These are phyloP conservation scores for Nannochloris sp. DNA, from an alignment of 139 green algal species.

Conservation along the genomic window DNA sequence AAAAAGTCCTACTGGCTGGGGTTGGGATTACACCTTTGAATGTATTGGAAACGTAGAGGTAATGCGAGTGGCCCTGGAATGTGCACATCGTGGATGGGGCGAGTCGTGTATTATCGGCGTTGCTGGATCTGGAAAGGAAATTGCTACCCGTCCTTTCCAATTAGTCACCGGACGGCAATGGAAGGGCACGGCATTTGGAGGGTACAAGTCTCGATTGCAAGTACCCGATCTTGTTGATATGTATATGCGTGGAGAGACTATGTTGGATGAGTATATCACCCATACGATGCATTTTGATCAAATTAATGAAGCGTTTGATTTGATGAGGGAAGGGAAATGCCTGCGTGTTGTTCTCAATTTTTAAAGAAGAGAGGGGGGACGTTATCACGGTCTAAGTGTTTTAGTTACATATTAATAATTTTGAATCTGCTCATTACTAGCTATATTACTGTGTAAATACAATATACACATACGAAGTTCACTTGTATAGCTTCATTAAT, in stretches of 20 bases:
- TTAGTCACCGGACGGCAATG: constrained; percentile 85
- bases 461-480: background rate
- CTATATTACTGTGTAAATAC: background rate
- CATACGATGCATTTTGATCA: constrained; percentile 75
- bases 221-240: constrained; percentile 84
- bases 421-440: background rate
- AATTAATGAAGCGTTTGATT: constrained; percentile 93
- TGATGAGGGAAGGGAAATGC: constrained; percentile 83
- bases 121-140: constrained; percentile 41
- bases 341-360: constrained; percentile 75
- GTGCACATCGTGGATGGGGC: constrained; percentile 82
- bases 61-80: constrained; percentile 94
- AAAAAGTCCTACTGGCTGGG: constrained; percentile 73
- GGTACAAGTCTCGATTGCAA: constrained; percentile 42
- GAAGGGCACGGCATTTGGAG: constrained; percentile 94
- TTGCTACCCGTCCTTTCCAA: constrained; percentile 83
- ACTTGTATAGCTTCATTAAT: background rate
- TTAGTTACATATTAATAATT: background rate
- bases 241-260: constrained; percentile 77
- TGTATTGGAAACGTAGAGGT: constrained; percentile 87
- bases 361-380: background rate
- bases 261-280: constrained; percentile 91
- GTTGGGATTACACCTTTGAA: constrained; percentile 93
- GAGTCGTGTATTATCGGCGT: constrained; percentile 64
- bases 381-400: background rate